Percentiles rank a stretch among this genome's conserved stretches.
phyloP scores from a whole-genome alignment of 2,329 filamentous ascomycete genomes.

The Pyricularia pennisetigena region DNA sequence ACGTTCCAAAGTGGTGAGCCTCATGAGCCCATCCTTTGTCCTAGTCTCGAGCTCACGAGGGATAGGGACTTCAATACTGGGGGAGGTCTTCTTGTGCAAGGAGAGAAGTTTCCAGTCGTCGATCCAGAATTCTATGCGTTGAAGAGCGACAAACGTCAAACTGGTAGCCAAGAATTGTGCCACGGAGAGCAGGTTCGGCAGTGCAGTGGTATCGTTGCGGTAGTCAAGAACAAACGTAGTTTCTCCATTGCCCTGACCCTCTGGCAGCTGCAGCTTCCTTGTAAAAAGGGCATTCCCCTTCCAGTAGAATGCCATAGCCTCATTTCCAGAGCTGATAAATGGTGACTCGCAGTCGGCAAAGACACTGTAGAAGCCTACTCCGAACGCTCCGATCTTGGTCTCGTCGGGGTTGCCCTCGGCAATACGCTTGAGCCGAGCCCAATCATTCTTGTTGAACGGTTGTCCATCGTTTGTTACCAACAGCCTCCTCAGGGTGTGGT shows the following conservation, averaged over 20 bases:
- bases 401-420: slow-evolving; percentile 99
- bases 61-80: slow-evolving; percentile 60
- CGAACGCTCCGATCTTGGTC: slow-evolving; percentile 97
- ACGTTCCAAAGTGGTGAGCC: slow-evolving; percentile 66
- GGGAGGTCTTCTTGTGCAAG: slow-evolving; percentile 77
- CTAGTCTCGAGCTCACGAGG: slow-evolving; percentile 71
- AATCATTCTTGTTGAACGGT: slow-evolving; percentile 82
- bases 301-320: slow-evolving; percentile 99
- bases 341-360: slow-evolving; percentile 98
- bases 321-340: slow-evolving; percentile 83
- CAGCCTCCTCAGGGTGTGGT: slow-evolving; percentile 81
- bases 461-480: slow-evolving; percentile 89
- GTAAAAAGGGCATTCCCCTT: slow-evolving; percentile 97
- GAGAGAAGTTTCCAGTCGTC: slow-evolving; percentile 76
- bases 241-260: slow-evolving; percentile 52
- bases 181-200: slow-evolving; percentile 78
- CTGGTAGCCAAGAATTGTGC: slow-evolving; percentile 91
- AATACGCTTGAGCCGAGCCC: slow-evolving; percentile 87
- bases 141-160: slow-evolving; percentile 85
- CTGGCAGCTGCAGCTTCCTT: slow-evolving; percentile 65
- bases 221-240: slow-evolving; percentile 96
- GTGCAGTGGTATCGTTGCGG: slow-evolving; percentile 73
- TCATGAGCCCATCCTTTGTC: slow-evolving; percentile 85
- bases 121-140: slow-evolving; percentile 81
- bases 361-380: slow-evolving; percentile 96